A percentile compares a stretch with the other conserved stretches of the same genome.
Conservation (phyloP, 2,329 filamentous ascomycete genomes). For the Clonostachys sp. region DNA sequence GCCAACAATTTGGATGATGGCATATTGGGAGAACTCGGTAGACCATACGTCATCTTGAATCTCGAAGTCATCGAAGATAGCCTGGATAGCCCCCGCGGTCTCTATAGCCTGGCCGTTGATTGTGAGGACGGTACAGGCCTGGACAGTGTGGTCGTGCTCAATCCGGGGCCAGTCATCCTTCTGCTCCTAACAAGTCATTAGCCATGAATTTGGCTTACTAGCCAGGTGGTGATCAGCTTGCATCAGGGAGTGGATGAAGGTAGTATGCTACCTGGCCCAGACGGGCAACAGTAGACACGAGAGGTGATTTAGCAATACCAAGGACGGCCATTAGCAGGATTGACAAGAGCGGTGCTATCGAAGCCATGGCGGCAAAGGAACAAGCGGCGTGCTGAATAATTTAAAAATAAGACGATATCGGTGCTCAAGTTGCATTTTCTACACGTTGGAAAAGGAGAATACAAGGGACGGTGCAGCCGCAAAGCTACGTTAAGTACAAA, state of each 20-base stretch:
- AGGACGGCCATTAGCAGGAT: too few relatives aligned
- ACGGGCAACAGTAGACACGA: not conserved
- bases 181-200: not conserved
- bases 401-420: too few relatives aligned
- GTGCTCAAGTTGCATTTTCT: too few relatives aligned
- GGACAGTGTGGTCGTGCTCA: not conserved
- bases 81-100: not conserved
- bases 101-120: not conserved
- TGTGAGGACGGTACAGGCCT: not conserved
- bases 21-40: not conserved
- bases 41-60: not conserved
- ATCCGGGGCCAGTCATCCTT: not conserved
- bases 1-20: not conserved
- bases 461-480: too few relatives aligned
- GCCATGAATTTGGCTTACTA: too few relatives aligned
- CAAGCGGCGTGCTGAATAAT: too few relatives aligned
- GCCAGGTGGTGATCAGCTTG: too few relatives aligned
- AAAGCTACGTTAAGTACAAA: too few relatives aligned
- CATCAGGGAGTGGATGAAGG: not conserved
- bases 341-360: too few relatives aligned
- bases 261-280: not conserved
- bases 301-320: too few relatives aligned
- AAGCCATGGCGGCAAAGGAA: too few relatives aligned
- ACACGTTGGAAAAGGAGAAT: too few relatives aligned
- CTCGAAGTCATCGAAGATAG: not conserved